Evolutionary conservation across 257 asterid species (phyloP).

Genomic region (Hygrophila difformis): DNA sequence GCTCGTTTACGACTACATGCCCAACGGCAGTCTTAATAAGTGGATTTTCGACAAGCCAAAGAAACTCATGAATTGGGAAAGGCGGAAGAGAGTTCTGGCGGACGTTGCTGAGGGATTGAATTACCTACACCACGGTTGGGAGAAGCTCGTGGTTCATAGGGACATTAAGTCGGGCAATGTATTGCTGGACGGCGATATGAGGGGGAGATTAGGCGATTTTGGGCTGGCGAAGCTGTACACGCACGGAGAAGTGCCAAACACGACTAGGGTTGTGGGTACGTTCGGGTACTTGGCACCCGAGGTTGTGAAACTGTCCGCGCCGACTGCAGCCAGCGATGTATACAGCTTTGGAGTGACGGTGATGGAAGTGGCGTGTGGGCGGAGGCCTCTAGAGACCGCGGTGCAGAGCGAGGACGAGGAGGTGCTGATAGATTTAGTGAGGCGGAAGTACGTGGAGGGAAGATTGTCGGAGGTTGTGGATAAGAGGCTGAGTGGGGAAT

Average conservation of each 20-base stretch:
- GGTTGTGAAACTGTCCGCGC: conserved; percentile 62
- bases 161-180: conserved; percentile 83
- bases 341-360: conserved; percentile 74
- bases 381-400: conserved; percentile 44
- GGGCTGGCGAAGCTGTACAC: conserved; percentile 69
- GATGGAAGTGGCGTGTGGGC: conserved; percentile 75
- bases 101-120: conserved; percentile 76
- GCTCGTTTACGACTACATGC: conserved; percentile 79
- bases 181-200: conserved; percentile 56
- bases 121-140: conserved; percentile 81
- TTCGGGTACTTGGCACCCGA: conserved; percentile 81
- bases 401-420: conserved; percentile 59
- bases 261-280: conserved; percentile 81
- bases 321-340: conserved; percentile 66
- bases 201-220: conserved; percentile 81
- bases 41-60: conserved; percentile 65
- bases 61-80: conserved; percentile 52
- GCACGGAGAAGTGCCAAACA: conserved; percentile 70
- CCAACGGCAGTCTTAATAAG: conserved; percentile 62
- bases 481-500: conserved; percentile 53
- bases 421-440: conserved; percentile 66
- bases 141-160: conserved; percentile 74
- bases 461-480: conserved; percentile 48
- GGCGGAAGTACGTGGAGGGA: conserved; percentile 52
- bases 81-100: conserved; percentile 44